These are phyloP conservation scores for Gastrolobium villosum DNA, from an alignment of 306 rosid genomes.

Conservation along the genomic window DNA sequence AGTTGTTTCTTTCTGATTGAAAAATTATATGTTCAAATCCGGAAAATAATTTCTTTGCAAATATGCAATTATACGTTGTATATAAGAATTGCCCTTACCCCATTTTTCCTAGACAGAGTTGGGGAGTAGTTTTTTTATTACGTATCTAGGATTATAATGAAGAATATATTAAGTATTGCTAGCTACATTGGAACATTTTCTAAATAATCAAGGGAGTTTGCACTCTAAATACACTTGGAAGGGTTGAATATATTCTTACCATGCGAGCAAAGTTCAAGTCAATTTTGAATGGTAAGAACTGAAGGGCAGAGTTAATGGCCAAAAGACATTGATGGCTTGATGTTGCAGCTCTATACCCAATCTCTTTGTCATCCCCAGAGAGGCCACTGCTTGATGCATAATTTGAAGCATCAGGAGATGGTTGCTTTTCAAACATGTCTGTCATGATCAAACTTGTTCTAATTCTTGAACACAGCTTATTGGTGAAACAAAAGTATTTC, in stretches of 20 bases:
- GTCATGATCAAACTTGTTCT: slow-evolving; percentile 52
- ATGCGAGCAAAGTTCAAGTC: slow-evolving; percentile 59
- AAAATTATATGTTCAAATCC: too few species aligned
- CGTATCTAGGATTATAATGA: slow-evolving; percentile 11
- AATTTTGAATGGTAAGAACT: slow-evolving; percentile 42
- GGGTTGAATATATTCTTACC: slow-evolving; percentile 54
- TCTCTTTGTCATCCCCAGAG: slow-evolving; percentile 64
- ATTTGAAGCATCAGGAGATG: slow-evolving; percentile 53
- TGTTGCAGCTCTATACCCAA: slow-evolving; percentile 49
- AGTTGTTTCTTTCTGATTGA: too few species aligned
- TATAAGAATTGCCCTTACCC: too few species aligned
- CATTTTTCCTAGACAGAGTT: too few species aligned
- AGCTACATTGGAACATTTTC: not conserved
- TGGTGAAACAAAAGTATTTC: slow-evolving; percentile 29
- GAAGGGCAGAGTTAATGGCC: slow-evolving; percentile 36
- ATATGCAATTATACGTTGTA: too few species aligned
- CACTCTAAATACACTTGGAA: not conserved
- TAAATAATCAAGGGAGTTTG: slow-evolving; percentile 1
- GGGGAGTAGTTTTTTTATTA: too few species aligned
- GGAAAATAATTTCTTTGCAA: too few species aligned
- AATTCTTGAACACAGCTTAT: slow-evolving; percentile 23
- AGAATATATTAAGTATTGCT: not conserved
- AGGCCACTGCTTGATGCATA: slow-evolving; percentile 57
- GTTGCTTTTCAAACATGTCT: slow-evolving; percentile 57
- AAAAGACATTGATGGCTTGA: slow-evolving; percentile 44